These are phyloP conservation scores for Tolypocladium pustulatum DNA, from an alignment of 2,329 filamentous ascomycete species.

Conservation along the genomic window DNA sequence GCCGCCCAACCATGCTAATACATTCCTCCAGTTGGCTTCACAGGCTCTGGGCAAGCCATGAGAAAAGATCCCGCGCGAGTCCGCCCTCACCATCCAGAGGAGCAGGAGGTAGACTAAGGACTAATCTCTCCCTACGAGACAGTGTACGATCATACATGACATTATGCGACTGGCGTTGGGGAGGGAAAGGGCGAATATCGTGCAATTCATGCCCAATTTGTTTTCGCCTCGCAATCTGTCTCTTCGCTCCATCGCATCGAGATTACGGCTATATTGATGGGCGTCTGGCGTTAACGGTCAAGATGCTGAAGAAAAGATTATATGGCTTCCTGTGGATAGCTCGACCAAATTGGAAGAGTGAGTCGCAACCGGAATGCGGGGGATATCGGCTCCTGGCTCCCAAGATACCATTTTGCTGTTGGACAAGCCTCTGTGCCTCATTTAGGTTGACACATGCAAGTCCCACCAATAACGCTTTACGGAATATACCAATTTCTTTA, in stretches of 20 bases:
- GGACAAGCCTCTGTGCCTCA: background rate
- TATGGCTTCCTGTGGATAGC: background rate
- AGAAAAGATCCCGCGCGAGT: constrained; percentile 77
- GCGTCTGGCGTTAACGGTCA: background rate
- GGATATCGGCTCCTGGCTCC: constrained; percentile 1
- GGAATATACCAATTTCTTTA: background rate
- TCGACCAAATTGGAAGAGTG: background rate
- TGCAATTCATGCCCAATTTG: background rate
- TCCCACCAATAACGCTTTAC: background rate
- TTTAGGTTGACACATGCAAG: background rate
- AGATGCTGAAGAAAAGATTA: background rate
- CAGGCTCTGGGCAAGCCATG: constrained; percentile 91
- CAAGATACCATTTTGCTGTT: constrained; percentile 3
- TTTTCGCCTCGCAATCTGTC: background rate
- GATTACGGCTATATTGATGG: background rate
- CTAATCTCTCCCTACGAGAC: background rate
- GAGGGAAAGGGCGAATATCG: background rate
- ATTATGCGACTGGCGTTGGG: background rate
- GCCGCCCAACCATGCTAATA: background rate
- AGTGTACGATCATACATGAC: background rate
- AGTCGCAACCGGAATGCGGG: background rate
- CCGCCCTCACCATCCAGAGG: constrained; percentile 75
- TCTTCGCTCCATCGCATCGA: background rate
- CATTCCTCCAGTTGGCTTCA: constrained; percentile 70
- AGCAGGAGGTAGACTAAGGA: constrained; percentile 59